phyloP scores from a whole-genome alignment of 106 monocot genomes.

The Acanthochlamys bracteata region DNA sequence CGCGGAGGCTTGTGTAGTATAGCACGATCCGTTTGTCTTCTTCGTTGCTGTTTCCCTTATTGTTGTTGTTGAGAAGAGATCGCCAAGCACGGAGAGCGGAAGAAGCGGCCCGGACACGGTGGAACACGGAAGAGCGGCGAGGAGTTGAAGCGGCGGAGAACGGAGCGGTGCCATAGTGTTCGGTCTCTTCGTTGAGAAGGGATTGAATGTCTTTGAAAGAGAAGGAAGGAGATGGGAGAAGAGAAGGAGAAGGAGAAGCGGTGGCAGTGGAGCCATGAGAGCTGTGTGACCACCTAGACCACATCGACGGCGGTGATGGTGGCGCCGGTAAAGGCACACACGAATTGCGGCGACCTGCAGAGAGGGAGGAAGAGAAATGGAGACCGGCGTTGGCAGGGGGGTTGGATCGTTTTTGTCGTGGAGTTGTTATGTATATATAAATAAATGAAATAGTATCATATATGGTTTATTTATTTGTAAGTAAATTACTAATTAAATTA shows the following conservation, averaged over 20 bases:
- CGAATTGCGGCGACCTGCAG: no score
- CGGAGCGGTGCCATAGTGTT: neutral
- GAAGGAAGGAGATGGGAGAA: neutral
- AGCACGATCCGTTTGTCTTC: slow-evolving; percentile 27
- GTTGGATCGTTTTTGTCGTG: no score
- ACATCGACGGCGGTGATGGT: neutral
- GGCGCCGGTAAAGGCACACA: neutral
- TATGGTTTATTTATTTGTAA: no score
- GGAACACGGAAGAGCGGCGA: neutral
- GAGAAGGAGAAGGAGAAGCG: neutral
- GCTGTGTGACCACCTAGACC: slow-evolving; percentile 1
- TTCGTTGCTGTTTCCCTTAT: neutral
- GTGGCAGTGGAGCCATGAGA: slow-evolving; percentile 7
- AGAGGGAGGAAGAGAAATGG: no score
- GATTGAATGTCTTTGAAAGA: slow-evolving; percentile 10
- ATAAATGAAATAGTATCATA: no score
- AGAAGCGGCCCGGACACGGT: neutral
- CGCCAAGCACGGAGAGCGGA: slow-evolving; percentile 3
- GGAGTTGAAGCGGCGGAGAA: neutral
- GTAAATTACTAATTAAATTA: no score
- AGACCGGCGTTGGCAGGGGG: no score
- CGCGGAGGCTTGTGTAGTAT: slow-evolving; percentile 12
- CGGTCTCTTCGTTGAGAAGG: slow-evolving; percentile 2
- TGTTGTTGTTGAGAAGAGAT: slow-evolving; percentile 3
- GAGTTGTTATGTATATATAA: no score